Percentiles rank a stretch among this genome's conserved stretches.
These are phyloP conservation scores for Acacia confusa DNA, from an alignment of 306 rosid genomes.

Conservation along the genomic window DNA sequence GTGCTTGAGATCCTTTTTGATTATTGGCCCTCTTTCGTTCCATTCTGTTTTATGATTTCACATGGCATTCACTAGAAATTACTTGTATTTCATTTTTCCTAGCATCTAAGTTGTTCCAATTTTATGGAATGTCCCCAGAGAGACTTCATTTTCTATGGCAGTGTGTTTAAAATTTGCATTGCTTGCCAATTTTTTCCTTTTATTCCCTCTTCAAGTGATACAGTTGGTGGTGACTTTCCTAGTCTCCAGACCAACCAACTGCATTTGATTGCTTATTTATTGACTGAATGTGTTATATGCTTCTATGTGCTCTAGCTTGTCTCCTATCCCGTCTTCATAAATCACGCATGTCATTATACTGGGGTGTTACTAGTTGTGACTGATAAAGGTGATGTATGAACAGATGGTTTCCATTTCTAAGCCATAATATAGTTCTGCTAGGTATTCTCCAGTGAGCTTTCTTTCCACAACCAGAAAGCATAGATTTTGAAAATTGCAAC, in stretches of 20 bases:
- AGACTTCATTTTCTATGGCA: conserved; percentile 11
- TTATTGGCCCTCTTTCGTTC: not conserved
- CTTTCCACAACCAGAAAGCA: not conserved
- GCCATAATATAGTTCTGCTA: not conserved
- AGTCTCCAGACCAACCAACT: not conserved
- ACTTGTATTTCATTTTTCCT: not conserved
- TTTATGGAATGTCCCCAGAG: not conserved
- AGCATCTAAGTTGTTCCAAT: not conserved
- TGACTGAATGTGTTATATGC: not conserved
- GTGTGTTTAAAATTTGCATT: conserved; percentile 4
- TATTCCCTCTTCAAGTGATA: not conserved
- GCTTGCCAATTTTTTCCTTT: not conserved
- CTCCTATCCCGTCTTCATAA: not conserved
- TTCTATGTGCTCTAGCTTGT: not conserved
- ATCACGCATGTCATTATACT: not conserved
- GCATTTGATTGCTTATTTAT: not conserved
- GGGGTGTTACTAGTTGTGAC: conserved; percentile 5
- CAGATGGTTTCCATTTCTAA: not conserved
- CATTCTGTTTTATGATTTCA: conserved; percentile 16
- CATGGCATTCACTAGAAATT: conserved; percentile 17
- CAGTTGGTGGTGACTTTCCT: not conserved
- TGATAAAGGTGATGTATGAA: not conserved
- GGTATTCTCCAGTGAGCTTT: not conserved
- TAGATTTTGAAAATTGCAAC: conserved; percentile 1
- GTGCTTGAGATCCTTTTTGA: conserved; percentile 27